Evolutionary conservation across 164 flowering plant genomes (phyloP).

Genomic region (Piper longum): DNA sequence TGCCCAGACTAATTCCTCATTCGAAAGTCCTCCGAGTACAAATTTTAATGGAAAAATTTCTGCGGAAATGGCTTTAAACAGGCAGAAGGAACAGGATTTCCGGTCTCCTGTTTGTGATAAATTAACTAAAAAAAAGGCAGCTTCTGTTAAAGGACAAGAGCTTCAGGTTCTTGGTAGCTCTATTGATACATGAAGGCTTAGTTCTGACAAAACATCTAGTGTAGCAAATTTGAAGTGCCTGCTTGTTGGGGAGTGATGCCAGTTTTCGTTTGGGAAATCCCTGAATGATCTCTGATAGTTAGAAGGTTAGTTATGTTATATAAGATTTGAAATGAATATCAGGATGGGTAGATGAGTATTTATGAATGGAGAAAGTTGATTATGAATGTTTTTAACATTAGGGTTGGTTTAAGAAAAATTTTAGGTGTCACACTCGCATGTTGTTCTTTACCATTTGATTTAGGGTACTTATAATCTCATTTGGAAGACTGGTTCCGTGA

Average conservation of each 20-base stretch:
- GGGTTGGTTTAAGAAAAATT: no score
- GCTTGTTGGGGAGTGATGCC: slow-evolving; percentile 6
- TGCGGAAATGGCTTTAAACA: neutral
- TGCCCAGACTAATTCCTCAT: neutral
- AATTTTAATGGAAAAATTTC: neutral
- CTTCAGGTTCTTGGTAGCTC: slow-evolving; percentile 3
- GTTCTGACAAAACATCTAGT: slow-evolving; percentile 5
- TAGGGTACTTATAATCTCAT: no score
- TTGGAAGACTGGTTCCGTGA: no score
- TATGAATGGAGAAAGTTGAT: no score
- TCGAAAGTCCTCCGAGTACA: neutral
- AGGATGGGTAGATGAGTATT: no score
- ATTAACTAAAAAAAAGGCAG: neutral
- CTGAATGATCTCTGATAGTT: neutral
- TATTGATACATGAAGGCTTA: no score
- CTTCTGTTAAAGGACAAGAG: neutral
- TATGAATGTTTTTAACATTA: no score
- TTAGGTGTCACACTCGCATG: no score
- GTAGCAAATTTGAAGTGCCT: slow-evolving; percentile 6
- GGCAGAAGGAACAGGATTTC: neutral
- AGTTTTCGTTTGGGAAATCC: neutral
- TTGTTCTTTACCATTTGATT: no score
- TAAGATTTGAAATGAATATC: no score
- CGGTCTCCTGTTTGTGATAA: neutral
- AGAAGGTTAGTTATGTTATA: no score